Conservation (phyloP, 352 stramenopile genomes). For the Phytopythium sindhum region DNA sequence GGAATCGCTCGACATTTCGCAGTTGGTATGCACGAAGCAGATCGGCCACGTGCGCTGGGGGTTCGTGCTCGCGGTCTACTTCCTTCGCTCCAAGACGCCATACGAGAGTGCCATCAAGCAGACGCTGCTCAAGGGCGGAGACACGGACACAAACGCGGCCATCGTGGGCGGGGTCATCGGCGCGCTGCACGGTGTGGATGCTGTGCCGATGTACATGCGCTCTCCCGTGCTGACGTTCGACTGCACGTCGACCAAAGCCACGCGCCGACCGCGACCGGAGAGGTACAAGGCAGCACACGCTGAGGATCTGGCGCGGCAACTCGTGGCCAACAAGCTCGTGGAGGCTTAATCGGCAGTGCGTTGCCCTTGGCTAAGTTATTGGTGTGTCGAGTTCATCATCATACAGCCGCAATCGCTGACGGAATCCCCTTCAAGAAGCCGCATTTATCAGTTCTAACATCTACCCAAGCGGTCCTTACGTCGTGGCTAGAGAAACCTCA, state of each 20-base stretch:
- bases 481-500: background rate
- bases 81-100: constrained; percentile 29
- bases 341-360: background rate
- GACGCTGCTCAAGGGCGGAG: constrained; percentile 48
- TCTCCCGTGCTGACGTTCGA: constrained; percentile 40
- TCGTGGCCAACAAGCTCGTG: constrained; percentile 14
- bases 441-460: background rate
- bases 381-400: background rate
- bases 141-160: constrained; percentile 61
- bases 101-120: constrained; percentile 46
- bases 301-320: constrained; percentile 16
- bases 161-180: constrained; percentile 52
- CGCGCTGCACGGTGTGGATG: constrained; percentile 37
- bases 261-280: constrained; percentile 21
- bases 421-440: background rate
- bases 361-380: background rate
- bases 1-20: constrained; percentile 36
- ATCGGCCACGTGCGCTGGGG: constrained; percentile 49
- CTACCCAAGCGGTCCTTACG: background rate
- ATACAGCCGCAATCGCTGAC: background rate
- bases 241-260: constrained; percentile 16
- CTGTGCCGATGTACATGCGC: constrained; percentile 43
- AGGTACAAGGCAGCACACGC: constrained; percentile 29
- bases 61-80: constrained; percentile 46
- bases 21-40: constrained; percentile 26